Base-by-base conservation (phyloP, 1,284 basidiomycete species). In the Irpex rosettiformis region DNA sequence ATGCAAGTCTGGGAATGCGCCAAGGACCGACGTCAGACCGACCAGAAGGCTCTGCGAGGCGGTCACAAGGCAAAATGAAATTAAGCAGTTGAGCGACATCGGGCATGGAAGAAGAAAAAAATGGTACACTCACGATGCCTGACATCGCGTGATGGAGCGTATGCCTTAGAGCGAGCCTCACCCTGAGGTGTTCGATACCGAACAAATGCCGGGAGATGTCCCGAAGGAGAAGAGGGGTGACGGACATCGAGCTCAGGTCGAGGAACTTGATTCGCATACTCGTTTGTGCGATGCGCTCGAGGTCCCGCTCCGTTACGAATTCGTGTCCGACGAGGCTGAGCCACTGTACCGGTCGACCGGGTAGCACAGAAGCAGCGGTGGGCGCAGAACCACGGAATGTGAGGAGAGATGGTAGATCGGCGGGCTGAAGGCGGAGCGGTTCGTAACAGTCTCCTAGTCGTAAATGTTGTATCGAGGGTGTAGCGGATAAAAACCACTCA, bases 121-220 rank as follows among this genome's bases (percentile, higher is more conserved):
- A n/a, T n/a, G n/a, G n/a, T n/a, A n/a, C 48, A 80, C 85, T 83
- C 73, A 85, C 85, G 72, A 86, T 84, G 53, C 85, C 85, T 24
- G 81, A 80, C 58, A 85, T 74, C 28, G 84, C 77, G 64, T 81
- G 84, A 64, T 86, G 84, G 37, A 86, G 75, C 1, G 84, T 86
- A 65, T 86, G 84, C 49, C 84, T 73, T 21, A 88, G 73, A n/a
- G 85, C 84, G 52, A 88, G 78, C 63, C 75, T 77, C 55, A 87
- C 75, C 60, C 77, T 77, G 65, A 87, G 73, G 43, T 70, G 74
- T 66, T 82, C 77, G 52, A 87, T 67, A 54, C 73, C 73, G 47
- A 75, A 71, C 56, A 86, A 74, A 66, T 80, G 75, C 28, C 71
- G 73, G 49, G 85, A 80, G 64, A 86, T 70, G 67, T 81, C 81